A percentile compares a stretch with the other conserved stretches of the same genome.
phyloP scores from a whole-genome alignment of 495 filamentous ascomycete species.

The Lineolata rhizophorae region DNA sequence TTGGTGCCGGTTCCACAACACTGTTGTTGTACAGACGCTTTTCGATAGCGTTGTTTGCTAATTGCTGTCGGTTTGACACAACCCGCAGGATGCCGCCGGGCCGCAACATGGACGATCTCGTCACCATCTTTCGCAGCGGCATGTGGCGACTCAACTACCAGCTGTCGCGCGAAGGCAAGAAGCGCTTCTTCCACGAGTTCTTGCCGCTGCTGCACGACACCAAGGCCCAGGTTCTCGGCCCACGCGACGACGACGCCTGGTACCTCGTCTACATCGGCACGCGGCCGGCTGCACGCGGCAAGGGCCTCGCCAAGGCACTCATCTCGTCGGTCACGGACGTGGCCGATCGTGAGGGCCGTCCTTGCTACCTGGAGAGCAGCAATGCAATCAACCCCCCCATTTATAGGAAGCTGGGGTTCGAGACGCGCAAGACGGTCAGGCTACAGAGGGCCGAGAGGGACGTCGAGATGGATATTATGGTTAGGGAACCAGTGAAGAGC shows the following conservation, averaged over 20 bases:
- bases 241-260: constrained; percentile 36
- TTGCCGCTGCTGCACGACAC: constrained; percentile 52
- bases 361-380: constrained; percentile 58
- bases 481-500: constrained; percentile 31
- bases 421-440: constrained; percentile 30
- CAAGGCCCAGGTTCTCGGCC: constrained; percentile 41
- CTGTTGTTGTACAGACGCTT: too few relatives aligned
- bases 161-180: constrained; percentile 43
- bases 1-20: too few relatives aligned
- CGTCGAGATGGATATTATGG: constrained; percentile 57
- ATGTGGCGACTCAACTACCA: constrained; percentile 52
- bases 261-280: constrained; percentile 69
- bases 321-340: constrained; percentile 39
- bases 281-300: constrained; percentile 36
- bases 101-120: constrained; percentile 45
- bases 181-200: constrained; percentile 57
- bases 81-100: constrained; percentile 52
- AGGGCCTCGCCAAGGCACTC: constrained; percentile 46
- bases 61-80: too few relatives aligned
- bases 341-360: constrained; percentile 40
- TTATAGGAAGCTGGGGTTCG: constrained; percentile 52
- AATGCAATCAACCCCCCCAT: constrained; percentile 39
- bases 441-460: constrained; percentile 34
- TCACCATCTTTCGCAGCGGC: constrained; percentile 46
- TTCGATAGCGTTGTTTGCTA: too few relatives aligned